phyloP scores from a whole-genome alignment of 1,139 yeast genomes.

The Nadsonia starkeyi-henricii region DNA sequence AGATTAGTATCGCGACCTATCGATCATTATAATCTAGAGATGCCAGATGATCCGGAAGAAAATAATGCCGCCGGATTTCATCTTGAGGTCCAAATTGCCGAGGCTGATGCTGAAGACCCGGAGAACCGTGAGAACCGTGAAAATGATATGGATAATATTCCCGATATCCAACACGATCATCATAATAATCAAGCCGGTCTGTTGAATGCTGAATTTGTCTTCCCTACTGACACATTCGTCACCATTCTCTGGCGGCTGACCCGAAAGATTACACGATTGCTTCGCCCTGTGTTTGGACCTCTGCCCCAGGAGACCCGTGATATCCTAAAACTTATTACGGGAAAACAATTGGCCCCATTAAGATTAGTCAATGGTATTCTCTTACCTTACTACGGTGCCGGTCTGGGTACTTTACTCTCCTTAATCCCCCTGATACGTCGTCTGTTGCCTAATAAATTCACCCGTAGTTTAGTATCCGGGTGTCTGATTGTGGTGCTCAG shows the following conservation, averaged over 20 bases:
- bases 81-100: not conserved
- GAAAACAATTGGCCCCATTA: not conserved
- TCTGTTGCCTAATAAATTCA: not conserved
- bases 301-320: not conserved
- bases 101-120: not conserved
- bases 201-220: not conserved
- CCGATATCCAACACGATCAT: too few relatives aligned
- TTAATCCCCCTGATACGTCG: not conserved
- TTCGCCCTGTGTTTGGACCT: not conserved
- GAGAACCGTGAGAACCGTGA: not conserved
- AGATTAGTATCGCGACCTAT: not conserved
- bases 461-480: not conserved
- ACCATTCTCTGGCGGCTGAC: not conserved
- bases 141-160: too few relatives aligned
- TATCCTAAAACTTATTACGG: not conserved
- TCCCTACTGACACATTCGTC: not conserved
- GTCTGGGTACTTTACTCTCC: not conserved
- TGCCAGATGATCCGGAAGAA: not conserved
- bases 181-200: not conserved
- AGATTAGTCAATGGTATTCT: not conserved
- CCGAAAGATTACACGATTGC: not conserved
- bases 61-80: not conserved
- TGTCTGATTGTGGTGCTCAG: not conserved
- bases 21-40: not conserved
- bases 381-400: not conserved